Conservation (phyloP, 2,329 filamentous ascomycete species). For the Aspergillus versicolor region DNA sequence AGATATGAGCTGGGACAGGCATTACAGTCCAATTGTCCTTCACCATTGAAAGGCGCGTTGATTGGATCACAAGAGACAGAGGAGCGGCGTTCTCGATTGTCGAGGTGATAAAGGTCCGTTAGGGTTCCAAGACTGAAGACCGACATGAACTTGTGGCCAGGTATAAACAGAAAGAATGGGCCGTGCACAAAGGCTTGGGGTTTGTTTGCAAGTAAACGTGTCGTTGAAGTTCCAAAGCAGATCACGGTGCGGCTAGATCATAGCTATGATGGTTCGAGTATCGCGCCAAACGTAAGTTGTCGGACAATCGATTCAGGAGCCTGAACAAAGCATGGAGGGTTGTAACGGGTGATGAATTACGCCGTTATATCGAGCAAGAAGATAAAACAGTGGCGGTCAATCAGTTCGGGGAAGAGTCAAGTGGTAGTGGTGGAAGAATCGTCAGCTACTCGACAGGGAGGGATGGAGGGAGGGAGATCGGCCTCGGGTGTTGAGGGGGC, state of each 20-base stretch:
- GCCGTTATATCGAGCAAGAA: background rate
- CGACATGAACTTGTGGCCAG: background rate
- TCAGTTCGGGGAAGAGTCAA: background rate
- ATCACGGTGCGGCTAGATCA: conserved; percentile 4
- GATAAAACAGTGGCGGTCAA: background rate
- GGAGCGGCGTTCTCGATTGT: background rate
- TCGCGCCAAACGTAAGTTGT: conserved; percentile 6
- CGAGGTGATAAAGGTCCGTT: background rate
- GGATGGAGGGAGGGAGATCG: conserved; percentile 17
- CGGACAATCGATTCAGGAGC: conserved; percentile 4
- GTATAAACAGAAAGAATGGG: conserved; percentile 10
- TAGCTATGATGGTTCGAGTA: conserved; percentile 8
- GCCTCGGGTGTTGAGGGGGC: conserved; percentile 24
- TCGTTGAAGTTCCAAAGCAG: background rate
- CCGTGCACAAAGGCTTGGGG: conserved; percentile 11
- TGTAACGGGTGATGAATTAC: background rate
- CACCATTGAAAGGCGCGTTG: conserved; percentile 15
- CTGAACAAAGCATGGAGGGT: conserved; percentile 1
- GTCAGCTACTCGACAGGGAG: conserved; percentile 15
- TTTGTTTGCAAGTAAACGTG: conserved; percentile 16
- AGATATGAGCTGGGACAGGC: conserved; percentile 8
- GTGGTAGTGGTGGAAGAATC: conserved; percentile 14
- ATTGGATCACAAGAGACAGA: background rate
- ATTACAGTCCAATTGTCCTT: conserved; percentile 17
- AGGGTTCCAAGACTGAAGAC: background rate